Conservation (phyloP, 2,329 filamentous ascomycete genomes). For the Pestalotiopsis sp. region DNA sequence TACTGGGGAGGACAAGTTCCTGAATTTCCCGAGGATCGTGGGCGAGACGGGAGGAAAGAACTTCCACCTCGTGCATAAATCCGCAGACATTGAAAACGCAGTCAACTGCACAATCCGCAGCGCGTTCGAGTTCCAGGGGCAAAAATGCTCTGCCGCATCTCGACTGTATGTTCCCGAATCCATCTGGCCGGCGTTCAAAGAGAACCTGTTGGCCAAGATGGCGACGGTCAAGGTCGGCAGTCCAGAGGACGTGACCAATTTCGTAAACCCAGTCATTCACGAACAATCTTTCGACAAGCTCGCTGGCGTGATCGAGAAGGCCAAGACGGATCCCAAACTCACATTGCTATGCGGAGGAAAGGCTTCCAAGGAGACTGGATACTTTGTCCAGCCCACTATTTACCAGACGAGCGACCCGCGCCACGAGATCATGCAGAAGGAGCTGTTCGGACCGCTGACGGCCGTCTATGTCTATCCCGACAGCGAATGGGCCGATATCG, state of each 20-base stretch:
- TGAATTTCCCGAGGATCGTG: conserved; percentile 45
- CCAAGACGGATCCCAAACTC: conserved; percentile 43
- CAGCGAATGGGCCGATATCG: conserved; percentile 35
- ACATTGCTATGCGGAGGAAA: conserved; percentile 47
- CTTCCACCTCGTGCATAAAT: conserved; percentile 51
- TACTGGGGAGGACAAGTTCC: conserved; percentile 31
- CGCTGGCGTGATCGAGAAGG: conserved; percentile 44
- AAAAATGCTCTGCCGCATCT: conserved; percentile 54
- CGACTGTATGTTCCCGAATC: conserved; percentile 39
- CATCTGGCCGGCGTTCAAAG: conserved; percentile 36
- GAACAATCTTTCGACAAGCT: conserved; percentile 48
- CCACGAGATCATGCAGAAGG: conserved; percentile 46
- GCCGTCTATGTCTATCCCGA: conserved; percentile 51
- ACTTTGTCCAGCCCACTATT: conserved; percentile 49
- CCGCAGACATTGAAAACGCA: conserved; percentile 49
- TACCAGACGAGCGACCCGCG: conserved; percentile 43
- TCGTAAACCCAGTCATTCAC: conserved; percentile 54
- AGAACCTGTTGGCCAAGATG: conserved; percentile 26
- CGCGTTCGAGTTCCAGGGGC: conserved; percentile 53
- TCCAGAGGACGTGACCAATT: conserved; percentile 38
- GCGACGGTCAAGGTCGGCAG: conserved; percentile 30
- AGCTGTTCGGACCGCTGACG: conserved; percentile 53
- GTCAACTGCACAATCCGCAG: conserved; percentile 48
- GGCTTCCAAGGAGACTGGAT: conserved; percentile 44
- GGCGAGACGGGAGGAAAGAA: conserved; percentile 58